phyloP scores from a whole-genome alignment of 2,329 filamentous ascomycete genomes.

The Pseudogymnoascus sp. region DNA sequence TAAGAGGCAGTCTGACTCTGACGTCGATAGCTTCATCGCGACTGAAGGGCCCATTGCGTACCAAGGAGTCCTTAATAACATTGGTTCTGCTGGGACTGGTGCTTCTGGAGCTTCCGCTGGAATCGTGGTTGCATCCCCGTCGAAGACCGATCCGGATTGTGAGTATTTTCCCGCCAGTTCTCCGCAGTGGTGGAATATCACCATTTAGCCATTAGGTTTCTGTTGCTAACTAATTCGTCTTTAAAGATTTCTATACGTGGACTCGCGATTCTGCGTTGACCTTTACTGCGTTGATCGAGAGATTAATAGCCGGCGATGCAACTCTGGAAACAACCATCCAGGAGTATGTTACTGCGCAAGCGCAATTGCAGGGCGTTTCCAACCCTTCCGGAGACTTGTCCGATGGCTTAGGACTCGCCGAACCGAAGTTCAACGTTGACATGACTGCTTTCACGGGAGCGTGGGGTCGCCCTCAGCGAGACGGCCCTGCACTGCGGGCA shows the following conservation, averaged over 20 bases:
- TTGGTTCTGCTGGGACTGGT: not conserved
- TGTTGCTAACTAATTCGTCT: not conserved
- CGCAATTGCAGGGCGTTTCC: constrained; percentile 45
- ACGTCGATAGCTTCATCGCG: not conserved
- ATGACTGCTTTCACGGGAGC: constrained; percentile 52
- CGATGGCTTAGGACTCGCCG: constrained; percentile 49
- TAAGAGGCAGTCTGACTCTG: not conserved
- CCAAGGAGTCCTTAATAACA: not conserved
- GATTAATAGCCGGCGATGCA: constrained; percentile 42
- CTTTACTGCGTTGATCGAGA: constrained; percentile 61
- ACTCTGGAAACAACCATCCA: constrained; percentile 51
- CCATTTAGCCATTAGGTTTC: not conserved
- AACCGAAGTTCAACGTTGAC: constrained; percentile 67
- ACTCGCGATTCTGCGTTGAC: constrained; percentile 66
- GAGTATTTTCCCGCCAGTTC: constrained; percentile 15
- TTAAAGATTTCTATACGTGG: constrained; percentile 69
- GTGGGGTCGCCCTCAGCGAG: constrained; percentile 75
- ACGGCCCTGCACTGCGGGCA: constrained; percentile 70
- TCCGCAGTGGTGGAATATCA: not conserved
- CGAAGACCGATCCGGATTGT: constrained; percentile 49
- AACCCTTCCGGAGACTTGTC: constrained; percentile 47
- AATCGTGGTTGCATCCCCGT: constrained; percentile 52
- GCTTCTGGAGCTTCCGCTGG: constrained; percentile 30
- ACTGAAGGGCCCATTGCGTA: not conserved
- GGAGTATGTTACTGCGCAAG: constrained; percentile 61